Conservation (phyloP, 345 rosid genomes). For the Cochlearia excelsa region DNA sequence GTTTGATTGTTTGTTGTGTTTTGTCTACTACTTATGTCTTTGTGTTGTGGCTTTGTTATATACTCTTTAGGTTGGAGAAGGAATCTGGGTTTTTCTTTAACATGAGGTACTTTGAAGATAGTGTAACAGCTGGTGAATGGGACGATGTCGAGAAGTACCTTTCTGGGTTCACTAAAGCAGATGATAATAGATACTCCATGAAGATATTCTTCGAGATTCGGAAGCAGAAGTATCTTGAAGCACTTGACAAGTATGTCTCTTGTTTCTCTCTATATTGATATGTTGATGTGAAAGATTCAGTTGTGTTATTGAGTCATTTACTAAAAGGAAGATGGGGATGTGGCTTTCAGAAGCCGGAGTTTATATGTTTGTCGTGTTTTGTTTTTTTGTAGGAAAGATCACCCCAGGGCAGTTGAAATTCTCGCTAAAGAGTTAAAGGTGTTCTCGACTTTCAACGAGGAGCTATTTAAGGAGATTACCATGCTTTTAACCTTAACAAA, state of each 20-base stretch:
- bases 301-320: neutral
- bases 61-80: conserved; percentile 38
- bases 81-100: conserved; percentile 50
- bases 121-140: conserved; percentile 50
- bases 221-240: conserved; percentile 49
- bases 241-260: conserved; percentile 43
- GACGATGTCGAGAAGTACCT: conserved; percentile 51
- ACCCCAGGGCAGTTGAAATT: conserved; percentile 45
- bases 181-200: conserved; percentile 49
- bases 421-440: conserved; percentile 45
- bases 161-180: conserved; percentile 45
- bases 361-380: neutral
- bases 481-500: conserved; percentile 43
- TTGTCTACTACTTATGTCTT: conserved; percentile 1
- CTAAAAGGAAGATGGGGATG: neutral
- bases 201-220: conserved; percentile 48
- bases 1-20: neutral
- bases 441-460: conserved; percentile 45
- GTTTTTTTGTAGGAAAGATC: conserved; percentile 35
- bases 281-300: neutral
- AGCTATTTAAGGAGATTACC: conserved; percentile 46
- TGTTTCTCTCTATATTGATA: neutral
- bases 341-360: neutral
- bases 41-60: neutral
- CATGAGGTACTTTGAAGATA: conserved; percentile 47